Percentiles rank a stretch among this genome's conserved stretches.
Conservation (phyloP, 371 early-diverging fungal genomes). For the Mortierella sp. region DNA sequence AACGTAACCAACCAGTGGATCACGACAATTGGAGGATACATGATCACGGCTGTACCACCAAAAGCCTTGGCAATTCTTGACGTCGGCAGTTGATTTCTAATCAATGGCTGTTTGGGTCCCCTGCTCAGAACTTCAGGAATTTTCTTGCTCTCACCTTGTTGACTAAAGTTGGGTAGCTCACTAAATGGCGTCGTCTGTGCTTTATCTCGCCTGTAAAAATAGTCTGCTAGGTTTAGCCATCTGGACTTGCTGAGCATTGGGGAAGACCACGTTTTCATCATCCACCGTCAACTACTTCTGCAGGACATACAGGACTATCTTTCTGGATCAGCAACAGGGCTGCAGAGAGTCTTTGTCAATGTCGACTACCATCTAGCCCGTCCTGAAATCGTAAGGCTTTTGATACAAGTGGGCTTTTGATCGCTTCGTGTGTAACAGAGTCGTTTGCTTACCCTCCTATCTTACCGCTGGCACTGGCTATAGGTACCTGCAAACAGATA, state of each 20-base stretch:
- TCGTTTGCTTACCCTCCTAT: not conserved
- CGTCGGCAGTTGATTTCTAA: not conserved
- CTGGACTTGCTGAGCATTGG: constrained; percentile 39
- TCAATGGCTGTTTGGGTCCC: too few species aligned
- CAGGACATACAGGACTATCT: constrained; percentile 29
- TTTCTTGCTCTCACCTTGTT: too few species aligned
- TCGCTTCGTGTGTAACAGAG: too few species aligned
- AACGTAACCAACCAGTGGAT: too few species aligned
- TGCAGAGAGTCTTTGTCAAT: constrained; percentile 33
- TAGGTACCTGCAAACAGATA: constrained; percentile 15
- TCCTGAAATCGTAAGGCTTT: constrained; percentile 27
- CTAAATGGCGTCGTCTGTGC: too few species aligned
- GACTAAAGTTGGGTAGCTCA: too few species aligned
- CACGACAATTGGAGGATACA: too few species aligned
- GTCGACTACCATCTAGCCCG: constrained; percentile 23
- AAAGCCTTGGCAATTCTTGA: too few species aligned
- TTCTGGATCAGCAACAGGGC: constrained; percentile 10
- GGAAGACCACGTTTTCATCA: constrained; percentile 30
- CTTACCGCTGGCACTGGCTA: not conserved
- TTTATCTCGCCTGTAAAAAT: not conserved
- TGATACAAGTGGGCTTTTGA: too few species aligned
- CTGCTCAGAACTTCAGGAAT: too few species aligned
- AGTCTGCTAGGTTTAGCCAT: constrained; percentile 23
- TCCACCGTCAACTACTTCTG: constrained; percentile 23
- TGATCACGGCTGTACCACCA: too few species aligned